These are phyloP conservation scores for Pyrenopolyporus hunteri DNA, from an alignment of 495 filamentous ascomycete genomes.

Conservation along the genomic window DNA sequence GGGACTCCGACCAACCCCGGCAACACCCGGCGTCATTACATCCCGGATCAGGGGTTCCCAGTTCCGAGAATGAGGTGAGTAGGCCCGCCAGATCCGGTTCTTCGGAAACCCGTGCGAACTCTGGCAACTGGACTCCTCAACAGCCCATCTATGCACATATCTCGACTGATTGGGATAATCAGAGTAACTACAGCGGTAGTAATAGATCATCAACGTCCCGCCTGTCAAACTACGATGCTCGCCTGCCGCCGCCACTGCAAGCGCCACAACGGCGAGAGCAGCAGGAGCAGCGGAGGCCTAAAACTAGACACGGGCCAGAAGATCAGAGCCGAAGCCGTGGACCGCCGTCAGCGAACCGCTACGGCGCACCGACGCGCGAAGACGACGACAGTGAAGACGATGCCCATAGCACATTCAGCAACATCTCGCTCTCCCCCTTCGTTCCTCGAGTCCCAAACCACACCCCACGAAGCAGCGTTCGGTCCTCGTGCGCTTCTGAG, in stretches of 20 bases:
- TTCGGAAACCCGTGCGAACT: background rate
- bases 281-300: background rate
- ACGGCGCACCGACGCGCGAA: background rate
- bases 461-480: background rate
- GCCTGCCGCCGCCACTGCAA: background rate
- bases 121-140: conserved; percentile 1
- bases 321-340: background rate
- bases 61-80: background rate
- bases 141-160: conserved; percentile 13
- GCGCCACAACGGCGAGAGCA: background rate
- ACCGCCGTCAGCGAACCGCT: background rate
- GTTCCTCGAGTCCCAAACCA: background rate
- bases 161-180: background rate
- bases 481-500: background rate
- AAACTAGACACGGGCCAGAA: background rate
- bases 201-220: background rate
- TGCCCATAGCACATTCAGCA: background rate
- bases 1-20: background rate
- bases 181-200: background rate
- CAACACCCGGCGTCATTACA: background rate
- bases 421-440: background rate
- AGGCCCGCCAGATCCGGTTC: background rate
- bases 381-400: background rate
- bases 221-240: background rate
- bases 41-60: background rate